Evolutionary conservation across 306 rosid genomes (phyloP).

Genomic region (Vigna hirtella): DNA sequence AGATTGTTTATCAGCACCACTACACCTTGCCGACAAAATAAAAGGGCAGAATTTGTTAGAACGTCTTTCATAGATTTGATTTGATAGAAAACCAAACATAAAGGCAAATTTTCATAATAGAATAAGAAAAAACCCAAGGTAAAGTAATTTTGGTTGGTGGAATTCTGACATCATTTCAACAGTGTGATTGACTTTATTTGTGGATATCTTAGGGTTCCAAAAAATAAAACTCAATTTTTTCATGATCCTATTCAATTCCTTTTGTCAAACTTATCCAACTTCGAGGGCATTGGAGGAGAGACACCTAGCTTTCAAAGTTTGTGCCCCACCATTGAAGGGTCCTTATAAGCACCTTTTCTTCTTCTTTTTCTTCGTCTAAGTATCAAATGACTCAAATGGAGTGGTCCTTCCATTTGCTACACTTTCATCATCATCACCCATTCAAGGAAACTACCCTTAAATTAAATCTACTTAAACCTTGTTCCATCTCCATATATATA

Average conservation of each 20-base stretch:
- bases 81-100: conserved; percentile 1
- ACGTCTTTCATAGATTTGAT: conserved; percentile 29
- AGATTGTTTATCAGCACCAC: not conserved
- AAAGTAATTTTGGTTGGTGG: conserved; percentile 27
- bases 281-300: conserved; percentile 3
- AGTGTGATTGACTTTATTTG: conserved; percentile 41
- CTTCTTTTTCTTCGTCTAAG: not conserved
- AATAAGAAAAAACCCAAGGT: not conserved
- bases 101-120: not conserved
- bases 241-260: conserved; percentile 39
- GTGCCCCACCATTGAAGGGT: conserved; percentile 33
- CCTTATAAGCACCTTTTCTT: not conserved
- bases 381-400: not conserved
- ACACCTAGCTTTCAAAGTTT: conserved; percentile 14
- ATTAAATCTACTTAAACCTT: not conserved
- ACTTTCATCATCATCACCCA: not conserved
- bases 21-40: conserved; percentile 40
- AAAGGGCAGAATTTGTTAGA: conserved; percentile 1
- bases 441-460: conserved; percentile 2
- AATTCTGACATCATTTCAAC: conserved; percentile 31
- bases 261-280: conserved; percentile 28
- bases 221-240: conserved; percentile 4
- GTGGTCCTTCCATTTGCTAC: conserved; percentile 5
- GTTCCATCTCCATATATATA: not conserved
- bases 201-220: conserved; percentile 25